A percentile compares a stretch with the other conserved stretches of the same genome.
phyloP scores from a whole-genome alignment of 179 eudicot genomes.

The Beta macrorhiza region DNA sequence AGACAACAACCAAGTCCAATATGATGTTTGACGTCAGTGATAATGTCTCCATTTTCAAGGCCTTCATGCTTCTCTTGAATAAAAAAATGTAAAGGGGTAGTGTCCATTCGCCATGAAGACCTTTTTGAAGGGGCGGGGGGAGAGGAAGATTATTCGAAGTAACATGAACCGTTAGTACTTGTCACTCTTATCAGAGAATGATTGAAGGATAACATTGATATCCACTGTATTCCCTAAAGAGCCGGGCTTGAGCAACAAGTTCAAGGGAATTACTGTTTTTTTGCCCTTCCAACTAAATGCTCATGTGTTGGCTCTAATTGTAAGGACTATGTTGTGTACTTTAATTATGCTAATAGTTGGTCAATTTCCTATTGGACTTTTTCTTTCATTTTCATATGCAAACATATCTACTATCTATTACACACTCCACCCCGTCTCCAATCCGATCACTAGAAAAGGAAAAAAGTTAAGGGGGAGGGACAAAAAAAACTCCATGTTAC shows the following conservation, averaged over 20 bases:
- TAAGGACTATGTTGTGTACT: conserved; percentile 23
- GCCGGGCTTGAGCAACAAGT: conserved; percentile 15
- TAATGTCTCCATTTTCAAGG: background rate
- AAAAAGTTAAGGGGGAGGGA: background rate
- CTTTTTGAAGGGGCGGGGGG: background rate
- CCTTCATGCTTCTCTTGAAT: conserved; percentile 23
- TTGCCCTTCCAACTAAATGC: conserved; percentile 18
- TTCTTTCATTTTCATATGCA: background rate
- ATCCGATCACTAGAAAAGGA: background rate
- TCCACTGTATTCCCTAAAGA: conserved; percentile 9
- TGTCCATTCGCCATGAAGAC: conserved; percentile 10
- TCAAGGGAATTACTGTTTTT: conserved; percentile 22
- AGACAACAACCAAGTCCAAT: conserved; percentile 25
- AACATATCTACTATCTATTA: background rate
- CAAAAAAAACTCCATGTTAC: background rate
- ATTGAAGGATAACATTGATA: conserved; percentile 14
- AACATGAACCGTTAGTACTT: conserved; percentile 14
- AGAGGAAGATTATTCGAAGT: conserved; percentile 9
- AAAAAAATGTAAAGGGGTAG: conserved; percentile 6
- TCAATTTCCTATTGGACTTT: background rate
- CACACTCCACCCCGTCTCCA: background rate
- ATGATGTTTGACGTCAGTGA: conserved; percentile 23
- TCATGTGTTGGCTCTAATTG: conserved; percentile 13
- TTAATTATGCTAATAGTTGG: conserved; percentile 9
- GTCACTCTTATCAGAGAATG: conserved; percentile 18